phyloP scores from a whole-genome alignment of 208 protist species.

The Wallacemonas collosoma region DNA sequence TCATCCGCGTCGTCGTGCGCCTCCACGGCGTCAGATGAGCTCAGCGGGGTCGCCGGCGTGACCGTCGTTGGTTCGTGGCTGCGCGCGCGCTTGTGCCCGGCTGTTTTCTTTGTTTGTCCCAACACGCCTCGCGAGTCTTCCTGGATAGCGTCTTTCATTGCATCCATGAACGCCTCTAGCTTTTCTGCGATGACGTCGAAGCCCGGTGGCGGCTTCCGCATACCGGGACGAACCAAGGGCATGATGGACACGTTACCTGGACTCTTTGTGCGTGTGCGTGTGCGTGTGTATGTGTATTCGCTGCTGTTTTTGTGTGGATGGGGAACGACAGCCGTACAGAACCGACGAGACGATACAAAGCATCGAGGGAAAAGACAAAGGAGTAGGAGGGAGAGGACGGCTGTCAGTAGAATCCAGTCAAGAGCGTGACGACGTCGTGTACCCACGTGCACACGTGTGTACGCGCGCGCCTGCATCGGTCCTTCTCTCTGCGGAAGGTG shows the following conservation, averaged over 20 bases:
- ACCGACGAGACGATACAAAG: no score
- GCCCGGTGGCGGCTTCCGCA: slow-evolving; percentile 78
- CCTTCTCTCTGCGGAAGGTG: no score
- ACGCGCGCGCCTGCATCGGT: no score
- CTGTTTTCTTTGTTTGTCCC: slow-evolving; percentile 36
- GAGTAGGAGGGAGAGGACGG: no score
- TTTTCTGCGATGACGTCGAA: slow-evolving; percentile 66
- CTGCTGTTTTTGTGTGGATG: background rate
- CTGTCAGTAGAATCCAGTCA: no score
- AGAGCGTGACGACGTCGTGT: no score
- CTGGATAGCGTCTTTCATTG: slow-evolving; percentile 72
- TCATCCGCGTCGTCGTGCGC: background rate
- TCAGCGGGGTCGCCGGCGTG: background rate
- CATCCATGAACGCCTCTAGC: slow-evolving; percentile 70
- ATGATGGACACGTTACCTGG: slow-evolving; percentile 24
- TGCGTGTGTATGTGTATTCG: background rate
- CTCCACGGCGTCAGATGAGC: background rate
- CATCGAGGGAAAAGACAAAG: no score
- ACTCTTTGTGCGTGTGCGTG: no score
- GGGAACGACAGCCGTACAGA: no score
- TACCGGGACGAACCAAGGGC: slow-evolving; percentile 79
- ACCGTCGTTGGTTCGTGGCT: no score
- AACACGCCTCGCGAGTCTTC: slow-evolving; percentile 65
- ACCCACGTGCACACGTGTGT: no score
- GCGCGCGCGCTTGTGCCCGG: slow-evolving; percentile 1